phyloP scores from a whole-genome alignment of 2,329 filamentous ascomycete species.

The Curvularia hawaiiensis region DNA sequence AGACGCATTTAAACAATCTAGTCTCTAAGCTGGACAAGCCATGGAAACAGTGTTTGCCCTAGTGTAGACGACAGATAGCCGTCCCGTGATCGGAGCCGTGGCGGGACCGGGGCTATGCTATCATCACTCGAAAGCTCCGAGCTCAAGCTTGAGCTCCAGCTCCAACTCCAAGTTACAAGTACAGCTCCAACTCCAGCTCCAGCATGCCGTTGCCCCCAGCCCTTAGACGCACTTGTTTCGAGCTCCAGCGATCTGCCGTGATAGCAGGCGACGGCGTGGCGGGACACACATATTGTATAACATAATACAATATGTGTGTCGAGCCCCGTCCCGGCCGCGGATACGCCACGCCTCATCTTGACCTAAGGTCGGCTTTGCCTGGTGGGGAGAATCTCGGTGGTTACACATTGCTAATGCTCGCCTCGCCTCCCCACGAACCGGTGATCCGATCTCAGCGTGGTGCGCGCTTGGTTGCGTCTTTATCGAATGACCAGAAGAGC shows the following conservation, averaged over 20 bases:
- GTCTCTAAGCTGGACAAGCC: neutral
- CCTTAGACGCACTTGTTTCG: conserved; percentile 39
- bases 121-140: conserved; percentile 13
- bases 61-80: neutral
- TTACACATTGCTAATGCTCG: conserved; percentile 27
- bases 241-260: conserved; percentile 23
- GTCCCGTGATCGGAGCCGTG: conserved; percentile 16
- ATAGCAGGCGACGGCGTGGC: conserved; percentile 32
- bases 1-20: neutral
- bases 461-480: conserved; percentile 29
- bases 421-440: conserved; percentile 32
- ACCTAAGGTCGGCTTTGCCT: conserved; percentile 27
- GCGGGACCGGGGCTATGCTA: conserved; percentile 13
- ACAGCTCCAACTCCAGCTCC: conserved; percentile 4
- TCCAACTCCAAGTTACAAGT: conserved; percentile 1
- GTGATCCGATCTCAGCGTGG: conserved; percentile 21
- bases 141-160: conserved; percentile 20
- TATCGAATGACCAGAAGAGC: conserved; percentile 35
- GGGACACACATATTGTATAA: conserved; percentile 1
- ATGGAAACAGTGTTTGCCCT: neutral
- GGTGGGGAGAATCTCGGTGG: conserved; percentile 36
- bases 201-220: conserved; percentile 4
- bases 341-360: conserved; percentile 33
- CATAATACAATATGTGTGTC: conserved; percentile 12
- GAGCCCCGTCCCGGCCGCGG: conserved; percentile 41